Evolutionary conservation across 495 filamentous ascomycete genomes (phyloP), one percentile per base, ranked within the genome.

Genomic region (Penicillium waksmanii): DNA sequence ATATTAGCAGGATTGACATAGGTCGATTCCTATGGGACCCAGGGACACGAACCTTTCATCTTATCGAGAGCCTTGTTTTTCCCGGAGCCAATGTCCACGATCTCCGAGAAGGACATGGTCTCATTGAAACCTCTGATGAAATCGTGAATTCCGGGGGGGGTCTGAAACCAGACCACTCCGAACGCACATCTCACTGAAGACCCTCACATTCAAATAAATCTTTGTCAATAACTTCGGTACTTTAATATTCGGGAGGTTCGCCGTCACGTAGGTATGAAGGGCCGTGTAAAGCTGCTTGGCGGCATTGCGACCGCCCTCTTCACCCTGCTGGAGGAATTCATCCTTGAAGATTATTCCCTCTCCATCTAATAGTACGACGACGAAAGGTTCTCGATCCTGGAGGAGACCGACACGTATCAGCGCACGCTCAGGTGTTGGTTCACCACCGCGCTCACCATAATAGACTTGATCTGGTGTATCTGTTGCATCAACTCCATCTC

Each of bases 91-190:
- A 92, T 83, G 69, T 95, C 90, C 40, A 92, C 73, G 71, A 92
- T 89, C 66, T 93, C 89, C 65, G 90, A 92, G 2, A 83, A 79
- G 4, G 84, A 79, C 60, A 84, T 85, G 50, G 81, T 86, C 65
- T 87, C 86, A 66, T 89, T 92, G 76, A 95, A 93, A 12, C 90
- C 91, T 17, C 85, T 77, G 25, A 84, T 82, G 69, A 96, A 96
- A 27, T 90, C 84, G 54, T 85, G 82, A 35, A 93, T 68, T 25
- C 77, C 65, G 15, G 70, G 67, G 5, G 5, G 83, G 72, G 40
- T 79, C 80, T 6, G 80, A 73, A 10, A 87, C 68, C 33, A 85
- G 76, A 21, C 87, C 89, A 44, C 66, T 83, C 69, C 63, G 76
- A 64, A 64, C 74, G 68, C 87, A 93, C 65, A 66, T 77, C 57